Percentiles rank a stretch among this genome's conserved stretches.
Conservation (phyloP, 2,329 filamentous ascomycete genomes). For the Colletotrichum chlorophyti region DNA sequence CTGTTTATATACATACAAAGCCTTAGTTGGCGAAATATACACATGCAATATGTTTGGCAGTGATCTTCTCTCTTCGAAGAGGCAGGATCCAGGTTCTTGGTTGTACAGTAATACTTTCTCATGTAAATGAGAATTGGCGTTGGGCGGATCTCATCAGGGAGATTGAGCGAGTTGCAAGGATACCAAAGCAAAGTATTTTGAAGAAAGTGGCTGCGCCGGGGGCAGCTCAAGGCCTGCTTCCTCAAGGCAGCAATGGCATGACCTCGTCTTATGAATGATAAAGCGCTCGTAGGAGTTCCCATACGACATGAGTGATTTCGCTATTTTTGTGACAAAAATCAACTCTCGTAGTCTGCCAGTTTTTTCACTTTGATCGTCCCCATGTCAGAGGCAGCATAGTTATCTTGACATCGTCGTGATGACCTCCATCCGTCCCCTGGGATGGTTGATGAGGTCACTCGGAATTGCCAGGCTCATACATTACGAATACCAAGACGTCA, state of each 20-base stretch:
- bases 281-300: too few species aligned
- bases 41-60: conserved; percentile 5
- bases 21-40: background rate
- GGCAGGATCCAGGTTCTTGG: background rate
- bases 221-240: background rate
- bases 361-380: too few species aligned
- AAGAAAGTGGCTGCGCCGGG: conserved; percentile 1
- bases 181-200: conserved; percentile 28
- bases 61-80: background rate
- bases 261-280: background rate
- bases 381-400: too few species aligned
- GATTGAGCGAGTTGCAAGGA: conserved; percentile 19
- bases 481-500: too few species aligned
- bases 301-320: too few species aligned
- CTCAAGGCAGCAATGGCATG: background rate
- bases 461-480: too few species aligned
- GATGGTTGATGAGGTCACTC: too few species aligned
- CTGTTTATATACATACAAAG: conserved; percentile 16
- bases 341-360: too few species aligned
- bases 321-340: too few species aligned
- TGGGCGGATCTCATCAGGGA: conserved; percentile 13
- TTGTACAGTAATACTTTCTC: conserved; percentile 24
- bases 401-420: too few species aligned
- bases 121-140: conserved; percentile 21
- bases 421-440: too few species aligned